phyloP scores from a whole-genome alignment of 2,329 filamentous ascomycete genomes.

The Lasiodiplodia sp. region DNA sequence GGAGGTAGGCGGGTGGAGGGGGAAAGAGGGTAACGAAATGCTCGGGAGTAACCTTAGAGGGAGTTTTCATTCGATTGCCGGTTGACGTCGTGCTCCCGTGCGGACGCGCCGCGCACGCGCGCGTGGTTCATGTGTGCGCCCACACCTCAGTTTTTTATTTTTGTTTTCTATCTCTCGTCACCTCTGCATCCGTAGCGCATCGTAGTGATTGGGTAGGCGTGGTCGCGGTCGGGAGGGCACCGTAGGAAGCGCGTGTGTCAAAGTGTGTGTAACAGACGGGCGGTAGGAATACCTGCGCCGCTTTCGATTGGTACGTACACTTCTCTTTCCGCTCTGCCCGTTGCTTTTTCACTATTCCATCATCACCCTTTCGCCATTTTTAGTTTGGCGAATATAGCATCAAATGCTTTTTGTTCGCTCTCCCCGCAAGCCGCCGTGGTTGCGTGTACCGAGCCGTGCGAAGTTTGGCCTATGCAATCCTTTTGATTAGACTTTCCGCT shows the following conservation, averaged over 20 bases:
- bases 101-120: not conserved
- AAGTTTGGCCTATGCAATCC: not conserved
- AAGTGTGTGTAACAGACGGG: not conserved
- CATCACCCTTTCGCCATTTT: not conserved
- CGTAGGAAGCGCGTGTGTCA: not conserved
- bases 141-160: not conserved
- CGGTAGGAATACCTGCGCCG: not conserved
- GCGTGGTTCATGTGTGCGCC: not conserved
- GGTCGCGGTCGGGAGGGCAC: not conserved
- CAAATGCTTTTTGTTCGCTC: not conserved
- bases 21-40: not conserved
- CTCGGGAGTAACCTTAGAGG: constrained; percentile 4
- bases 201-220: constrained; percentile 14
- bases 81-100: not conserved
- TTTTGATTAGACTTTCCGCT: not conserved
- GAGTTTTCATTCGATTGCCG: not conserved
- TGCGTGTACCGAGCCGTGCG: not conserved
- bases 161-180: not conserved
- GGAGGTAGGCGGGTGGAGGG: not conserved
- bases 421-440: not conserved
- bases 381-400: not conserved
- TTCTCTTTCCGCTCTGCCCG: no score
- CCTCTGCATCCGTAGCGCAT: constrained; percentile 4
- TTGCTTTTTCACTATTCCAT: not conserved
- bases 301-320: not conserved